Percentiles rank a stretch among this genome's conserved stretches.
Evolutionary conservation across 2,329 filamentous ascomycete genomes (phyloP).

Genomic region (Penicillium frequentans): DNA sequence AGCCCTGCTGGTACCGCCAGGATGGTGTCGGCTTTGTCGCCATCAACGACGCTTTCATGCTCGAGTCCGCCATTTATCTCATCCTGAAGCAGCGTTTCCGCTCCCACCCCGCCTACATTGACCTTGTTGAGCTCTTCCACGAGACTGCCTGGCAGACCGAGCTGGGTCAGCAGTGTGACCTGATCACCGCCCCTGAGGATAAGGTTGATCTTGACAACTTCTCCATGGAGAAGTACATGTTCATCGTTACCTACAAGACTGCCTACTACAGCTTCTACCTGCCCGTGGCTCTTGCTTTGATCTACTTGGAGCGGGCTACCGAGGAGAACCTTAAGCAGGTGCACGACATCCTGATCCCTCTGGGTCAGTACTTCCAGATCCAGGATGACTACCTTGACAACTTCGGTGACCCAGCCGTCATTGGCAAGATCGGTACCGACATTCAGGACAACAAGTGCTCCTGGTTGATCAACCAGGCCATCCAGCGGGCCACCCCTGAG

Average conservation of each 20-base stretch:
- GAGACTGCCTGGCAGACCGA: constrained; percentile 93
- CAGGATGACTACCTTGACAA: constrained; percentile 99
- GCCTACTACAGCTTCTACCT: constrained; percentile 99
- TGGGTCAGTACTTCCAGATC: constrained; percentile 98
- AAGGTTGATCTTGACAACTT: constrained; percentile 92
- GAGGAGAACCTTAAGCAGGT: constrained; percentile 85
- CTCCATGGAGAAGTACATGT: constrained; percentile 85
- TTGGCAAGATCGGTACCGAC: constrained; percentile 98
- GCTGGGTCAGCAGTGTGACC: constrained; percentile 88
- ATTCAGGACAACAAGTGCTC: constrained; percentile 99
- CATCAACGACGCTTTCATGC: constrained; percentile 98
- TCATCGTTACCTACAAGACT: constrained; percentile 99
- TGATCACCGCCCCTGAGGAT: constrained; percentile 94
- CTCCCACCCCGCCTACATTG: constrained; percentile 80
- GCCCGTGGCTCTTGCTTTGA: constrained; percentile 84
- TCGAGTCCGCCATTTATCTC: constrained; percentile 85
- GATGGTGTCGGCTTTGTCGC: constrained; percentile 89
- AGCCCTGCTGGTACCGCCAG: constrained; percentile 95
- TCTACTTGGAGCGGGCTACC: constrained; percentile 82
- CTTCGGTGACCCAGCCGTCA: constrained; percentile 86
- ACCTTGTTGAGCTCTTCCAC: constrained; percentile 94
- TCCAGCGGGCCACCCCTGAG: constrained; percentile 75
- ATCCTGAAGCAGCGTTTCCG: constrained; percentile 94
- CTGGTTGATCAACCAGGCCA: constrained; percentile 94
- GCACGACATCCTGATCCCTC: constrained; percentile 88